phyloP scores from a whole-genome alignment of 2,329 filamentous ascomycete species.

The Venturia carpophila region DNA sequence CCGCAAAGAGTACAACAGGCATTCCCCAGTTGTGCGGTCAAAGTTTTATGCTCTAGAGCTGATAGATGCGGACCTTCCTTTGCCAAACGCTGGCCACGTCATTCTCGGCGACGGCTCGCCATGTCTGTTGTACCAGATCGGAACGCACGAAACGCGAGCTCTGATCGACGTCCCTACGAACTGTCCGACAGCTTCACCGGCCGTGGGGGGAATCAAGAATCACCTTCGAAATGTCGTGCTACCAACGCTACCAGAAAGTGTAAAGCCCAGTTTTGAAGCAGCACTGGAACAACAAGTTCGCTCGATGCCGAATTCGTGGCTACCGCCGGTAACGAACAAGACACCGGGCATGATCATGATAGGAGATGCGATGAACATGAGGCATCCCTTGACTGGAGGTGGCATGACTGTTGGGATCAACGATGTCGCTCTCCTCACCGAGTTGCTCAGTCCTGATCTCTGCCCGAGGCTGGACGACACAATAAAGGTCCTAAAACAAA shows the following conservation, averaged over 20 bases:
- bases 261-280: slow-evolving; percentile 64
- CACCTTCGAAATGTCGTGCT: slow-evolving; percentile 76
- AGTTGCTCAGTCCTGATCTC: slow-evolving; percentile 60
- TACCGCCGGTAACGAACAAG: slow-evolving; percentile 69
- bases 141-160: slow-evolving; percentile 83
- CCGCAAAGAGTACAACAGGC: slow-evolving; percentile 66
- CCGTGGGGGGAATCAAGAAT: slow-evolving; percentile 72
- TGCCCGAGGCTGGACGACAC: slow-evolving; percentile 65
- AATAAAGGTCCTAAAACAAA: slow-evolving; percentile 55
- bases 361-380: slow-evolving; percentile 97
- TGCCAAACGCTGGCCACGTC: slow-evolving; percentile 74
- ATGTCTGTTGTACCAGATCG: slow-evolving; percentile 92
- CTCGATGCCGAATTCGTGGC: slow-evolving; percentile 93
- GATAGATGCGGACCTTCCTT: slow-evolving; percentile 74
- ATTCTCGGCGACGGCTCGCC: slow-evolving; percentile 71
- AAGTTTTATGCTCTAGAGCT: slow-evolving; percentile 94
- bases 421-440: slow-evolving; percentile 71
- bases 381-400: slow-evolving; percentile 93
- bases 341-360: slow-evolving; percentile 69
- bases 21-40: slow-evolving; percentile 62
- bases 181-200: slow-evolving; percentile 62
- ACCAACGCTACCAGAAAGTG: slow-evolving; percentile 62
- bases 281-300: slow-evolving; percentile 74
- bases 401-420: slow-evolving; percentile 98
- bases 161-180: slow-evolving; percentile 81